Conservation (phyloP, 73 alveolate genomes). For the Paramecium pentaurelia region DNA sequence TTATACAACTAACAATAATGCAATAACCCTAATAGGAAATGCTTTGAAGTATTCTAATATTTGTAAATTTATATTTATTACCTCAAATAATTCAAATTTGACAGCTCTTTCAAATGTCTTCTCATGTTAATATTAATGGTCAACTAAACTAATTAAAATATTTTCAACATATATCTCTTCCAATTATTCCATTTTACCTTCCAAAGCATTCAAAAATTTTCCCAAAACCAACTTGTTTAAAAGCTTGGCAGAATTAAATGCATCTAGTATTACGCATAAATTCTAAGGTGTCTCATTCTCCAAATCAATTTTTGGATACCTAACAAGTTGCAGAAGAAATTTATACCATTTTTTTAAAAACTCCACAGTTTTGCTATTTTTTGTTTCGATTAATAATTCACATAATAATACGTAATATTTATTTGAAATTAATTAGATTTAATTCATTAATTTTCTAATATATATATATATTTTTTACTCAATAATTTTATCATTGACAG, state of each 20-base stretch:
- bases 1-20: not conserved
- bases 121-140: not conserved
- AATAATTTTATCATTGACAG: not conserved
- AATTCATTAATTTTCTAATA: not conserved
- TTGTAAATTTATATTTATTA: not conserved
- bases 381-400: not conserved
- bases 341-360: not conserved
- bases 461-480: not conserved
- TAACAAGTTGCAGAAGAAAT: not conserved
- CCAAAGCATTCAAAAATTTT: not conserved
- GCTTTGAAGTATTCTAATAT: not conserved
- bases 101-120: not conserved
- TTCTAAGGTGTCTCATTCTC: not conserved
- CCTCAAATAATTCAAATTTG: not conserved
- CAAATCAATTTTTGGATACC: not conserved
- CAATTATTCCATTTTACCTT: not conserved
- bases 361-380: not conserved
- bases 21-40: not conserved
- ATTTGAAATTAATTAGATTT: not conserved
- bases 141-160: not conserved
- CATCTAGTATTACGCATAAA: not conserved
- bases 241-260: not conserved
- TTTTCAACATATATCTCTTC: not conserved
- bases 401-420: not conserved
- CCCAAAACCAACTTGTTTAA: not conserved